A percentile compares a stretch with the other conserved stretches of the same genome.
phyloP scores from a whole-genome alignment of 208 protist genomes.

The Angomonas ambiguus region DNA sequence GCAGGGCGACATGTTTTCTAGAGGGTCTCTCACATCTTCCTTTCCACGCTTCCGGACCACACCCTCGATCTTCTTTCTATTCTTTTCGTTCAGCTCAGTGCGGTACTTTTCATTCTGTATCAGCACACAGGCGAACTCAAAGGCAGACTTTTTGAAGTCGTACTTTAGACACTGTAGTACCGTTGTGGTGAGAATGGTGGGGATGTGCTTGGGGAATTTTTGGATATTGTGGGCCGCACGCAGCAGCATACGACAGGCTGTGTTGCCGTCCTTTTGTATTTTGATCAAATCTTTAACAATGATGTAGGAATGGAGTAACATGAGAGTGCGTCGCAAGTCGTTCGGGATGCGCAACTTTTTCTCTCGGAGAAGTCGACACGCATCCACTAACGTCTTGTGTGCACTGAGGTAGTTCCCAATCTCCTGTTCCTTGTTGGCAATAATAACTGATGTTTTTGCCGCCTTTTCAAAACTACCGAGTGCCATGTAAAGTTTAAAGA shows the following conservation, averaged over 20 bases:
- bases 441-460: conserved; percentile 94
- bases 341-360: conserved; percentile 87
- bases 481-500: conserved; percentile 96
- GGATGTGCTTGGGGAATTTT: conserved; percentile 93
- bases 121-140: conserved; percentile 94
- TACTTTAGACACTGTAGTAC: conserved; percentile 95
- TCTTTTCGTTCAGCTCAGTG: conserved; percentile 88
- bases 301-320: conserved; percentile 96
- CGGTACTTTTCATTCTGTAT: conserved; percentile 95
- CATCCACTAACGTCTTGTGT: conserved; percentile 94
- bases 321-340: conserved; percentile 88
- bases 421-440: conserved; percentile 93
- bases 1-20: conserved; percentile 85
- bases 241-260: conserved; percentile 94
- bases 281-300: conserved; percentile 94
- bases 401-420: conserved; percentile 92
- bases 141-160: conserved; percentile 90
- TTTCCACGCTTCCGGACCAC: conserved; percentile 91
- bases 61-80: conserved; percentile 95
- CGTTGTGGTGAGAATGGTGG: conserved; percentile 93
- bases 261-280: conserved; percentile 83
- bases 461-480: conserved; percentile 95
- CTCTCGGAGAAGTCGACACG: conserved; percentile 84
- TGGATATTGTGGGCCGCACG: conserved; percentile 94
- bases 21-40: conserved; percentile 69